Percentiles rank a stretch among this genome's conserved stretches.
Evolutionary conservation across 1,284 basidiomycete species (phyloP).

Genomic region (Sporisorium sorghi): DNA sequence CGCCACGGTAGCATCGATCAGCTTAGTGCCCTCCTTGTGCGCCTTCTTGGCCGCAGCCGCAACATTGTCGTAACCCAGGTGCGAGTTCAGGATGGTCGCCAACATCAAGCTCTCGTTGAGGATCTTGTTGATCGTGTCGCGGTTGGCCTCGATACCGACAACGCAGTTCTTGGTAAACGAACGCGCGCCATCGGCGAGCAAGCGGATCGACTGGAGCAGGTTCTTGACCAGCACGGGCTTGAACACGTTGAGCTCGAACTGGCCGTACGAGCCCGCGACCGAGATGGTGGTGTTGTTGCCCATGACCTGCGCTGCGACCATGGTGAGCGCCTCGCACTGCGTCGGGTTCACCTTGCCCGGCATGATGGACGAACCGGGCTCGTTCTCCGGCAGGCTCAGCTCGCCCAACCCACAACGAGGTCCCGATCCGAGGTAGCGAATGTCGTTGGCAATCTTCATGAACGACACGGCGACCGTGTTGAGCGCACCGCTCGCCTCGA

Average conservation of each 20-base stretch:
- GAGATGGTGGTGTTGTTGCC: slow-evolving; percentile 96
- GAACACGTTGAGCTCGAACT: slow-evolving; percentile 99
- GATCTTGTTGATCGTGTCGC: slow-evolving; percentile 87
- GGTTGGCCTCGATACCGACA: slow-evolving; percentile 94
- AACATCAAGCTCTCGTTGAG: slow-evolving; percentile 91
- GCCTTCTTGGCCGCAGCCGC: slow-evolving; percentile 99
- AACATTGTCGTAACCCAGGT: slow-evolving; percentile 95
- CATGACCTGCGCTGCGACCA: slow-evolving; percentile 99
- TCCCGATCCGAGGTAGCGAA: slow-evolving; percentile 96
- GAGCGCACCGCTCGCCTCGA: slow-evolving; percentile 95
- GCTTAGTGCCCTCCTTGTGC: slow-evolving; percentile 94
- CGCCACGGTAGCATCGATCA: slow-evolving; percentile 92
- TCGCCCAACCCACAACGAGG: slow-evolving; percentile 98
- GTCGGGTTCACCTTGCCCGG: slow-evolving; percentile 99
- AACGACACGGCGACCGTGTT: slow-evolving; percentile 93
- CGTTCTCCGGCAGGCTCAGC: slow-evolving; percentile 94
- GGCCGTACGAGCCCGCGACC: slow-evolving; percentile 91
- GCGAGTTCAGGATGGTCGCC: slow-evolving; percentile 91
- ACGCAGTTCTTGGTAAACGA: slow-evolving; percentile 96
- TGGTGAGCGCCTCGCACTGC: slow-evolving; percentile 95
- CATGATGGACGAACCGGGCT: slow-evolving; percentile 99
- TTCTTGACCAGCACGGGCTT: slow-evolving; percentile 99
- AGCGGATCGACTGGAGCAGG: slow-evolving; percentile 91
- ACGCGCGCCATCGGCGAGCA: slow-evolving; percentile 84
- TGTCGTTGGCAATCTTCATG: slow-evolving; percentile 99